Evolutionary conservation across 352 stramenopile species (phyloP).

Genomic region (Stephanocyclus meneghinianus): DNA sequence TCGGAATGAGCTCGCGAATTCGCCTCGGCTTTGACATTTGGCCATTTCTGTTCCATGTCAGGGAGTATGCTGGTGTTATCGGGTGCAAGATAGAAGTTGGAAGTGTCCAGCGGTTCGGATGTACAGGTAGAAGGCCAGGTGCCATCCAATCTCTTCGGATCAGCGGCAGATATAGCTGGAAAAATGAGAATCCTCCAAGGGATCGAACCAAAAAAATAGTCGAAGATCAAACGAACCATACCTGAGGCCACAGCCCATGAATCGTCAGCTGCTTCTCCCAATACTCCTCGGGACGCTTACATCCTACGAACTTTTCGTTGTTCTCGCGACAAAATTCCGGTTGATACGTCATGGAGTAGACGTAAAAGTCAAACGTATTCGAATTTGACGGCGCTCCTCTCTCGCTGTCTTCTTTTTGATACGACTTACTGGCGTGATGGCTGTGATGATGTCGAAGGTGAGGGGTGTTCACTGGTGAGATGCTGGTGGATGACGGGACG

Average conservation of each 20-base stretch:
- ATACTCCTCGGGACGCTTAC: slow-evolving; percentile 70
- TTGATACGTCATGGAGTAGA: slow-evolving; percentile 89
- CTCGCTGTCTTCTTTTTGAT: not conserved
- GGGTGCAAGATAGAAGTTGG: slow-evolving; percentile 73
- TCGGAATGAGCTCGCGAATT: slow-evolving; percentile 1
- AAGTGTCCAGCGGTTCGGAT: slow-evolving; percentile 82
- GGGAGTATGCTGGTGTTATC: slow-evolving; percentile 47
- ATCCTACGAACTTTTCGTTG: slow-evolving; percentile 77
- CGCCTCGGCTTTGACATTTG: slow-evolving; percentile 84
- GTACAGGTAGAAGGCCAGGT: slow-evolving; percentile 85
- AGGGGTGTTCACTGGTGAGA: not conserved
- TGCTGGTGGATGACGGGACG: not conserved
- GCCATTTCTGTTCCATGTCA: slow-evolving; percentile 85
- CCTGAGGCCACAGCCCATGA: slow-evolving; percentile 75
- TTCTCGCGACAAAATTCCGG: slow-evolving; percentile 86
- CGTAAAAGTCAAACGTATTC: slow-evolving; percentile 83
- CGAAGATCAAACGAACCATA: slow-evolving; percentile 10
- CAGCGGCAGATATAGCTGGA: not conserved
- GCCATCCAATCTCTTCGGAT: slow-evolving; percentile 72
- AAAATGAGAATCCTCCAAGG: slow-evolving; percentile 69
- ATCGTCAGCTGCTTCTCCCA: slow-evolving; percentile 88
- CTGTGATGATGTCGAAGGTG: not conserved
- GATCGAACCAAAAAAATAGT: not conserved
- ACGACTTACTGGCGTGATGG: not conserved
- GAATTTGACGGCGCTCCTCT: not conserved